A percentile compares a stretch with the other conserved stretches of the same genome.
phyloP scores from a whole-genome alignment of 2,329 filamentous ascomycete species.

The Pleomassaria siparia region DNA sequence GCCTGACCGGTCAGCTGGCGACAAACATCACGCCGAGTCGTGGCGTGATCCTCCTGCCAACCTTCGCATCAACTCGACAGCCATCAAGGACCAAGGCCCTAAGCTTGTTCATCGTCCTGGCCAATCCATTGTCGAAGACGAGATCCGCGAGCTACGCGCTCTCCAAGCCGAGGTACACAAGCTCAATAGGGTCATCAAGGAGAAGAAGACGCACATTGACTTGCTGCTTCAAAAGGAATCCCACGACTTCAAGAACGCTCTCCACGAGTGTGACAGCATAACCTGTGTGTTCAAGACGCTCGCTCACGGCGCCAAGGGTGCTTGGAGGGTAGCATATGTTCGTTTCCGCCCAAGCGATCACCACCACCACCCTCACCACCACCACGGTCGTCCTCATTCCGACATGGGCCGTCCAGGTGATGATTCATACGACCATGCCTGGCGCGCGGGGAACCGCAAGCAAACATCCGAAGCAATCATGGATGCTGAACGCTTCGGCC shows the following conservation, averaged over 20 bases:
- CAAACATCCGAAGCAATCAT: constrained; percentile 16
- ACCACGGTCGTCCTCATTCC: constrained; percentile 11
- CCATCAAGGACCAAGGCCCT: constrained; percentile 4
- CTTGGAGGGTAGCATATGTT: constrained; percentile 33
- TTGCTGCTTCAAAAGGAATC: constrained; percentile 31
- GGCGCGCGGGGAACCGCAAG: constrained; percentile 15
- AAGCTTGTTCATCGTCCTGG: constrained; percentile 8
- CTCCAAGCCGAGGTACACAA: constrained; percentile 43
- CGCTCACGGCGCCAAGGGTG: constrained; percentile 38
- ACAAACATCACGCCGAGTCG: constrained; percentile 30
- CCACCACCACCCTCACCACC: constrained; percentile 13
- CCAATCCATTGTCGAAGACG: constrained; percentile 34
- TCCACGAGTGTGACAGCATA: constrained; percentile 47
- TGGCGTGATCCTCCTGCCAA: constrained; percentile 42
- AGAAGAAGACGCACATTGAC: constrained; percentile 40
- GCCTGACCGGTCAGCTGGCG: constrained; percentile 33
- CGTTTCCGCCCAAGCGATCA: constrained; percentile 28
- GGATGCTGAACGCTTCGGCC: constrained; percentile 4
- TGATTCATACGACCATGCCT: constrained; percentile 22
- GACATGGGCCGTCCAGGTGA: constrained; percentile 32
- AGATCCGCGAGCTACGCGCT: constrained; percentile 44
- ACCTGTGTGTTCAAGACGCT: constrained; percentile 46
- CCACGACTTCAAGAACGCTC: constrained; percentile 40
- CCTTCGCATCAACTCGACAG: constrained; percentile 30
- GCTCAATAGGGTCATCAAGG: constrained; percentile 40